These are phyloP conservation scores for Syzygium jambos DNA, from an alignment of 345 rosid genomes.

Conservation along the genomic window DNA sequence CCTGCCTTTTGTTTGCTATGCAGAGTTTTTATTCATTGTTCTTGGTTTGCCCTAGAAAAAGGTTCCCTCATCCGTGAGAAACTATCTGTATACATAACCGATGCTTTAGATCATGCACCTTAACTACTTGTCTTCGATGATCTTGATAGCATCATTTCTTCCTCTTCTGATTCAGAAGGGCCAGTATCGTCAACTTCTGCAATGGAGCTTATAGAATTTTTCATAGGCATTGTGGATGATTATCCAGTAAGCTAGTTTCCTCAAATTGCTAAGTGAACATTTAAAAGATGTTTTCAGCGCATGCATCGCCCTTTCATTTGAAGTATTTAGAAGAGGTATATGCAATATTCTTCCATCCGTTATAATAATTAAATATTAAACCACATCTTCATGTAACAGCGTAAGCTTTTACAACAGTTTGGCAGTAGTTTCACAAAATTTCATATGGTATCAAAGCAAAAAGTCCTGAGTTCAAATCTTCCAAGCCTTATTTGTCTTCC, in stretches of 20 bases:
- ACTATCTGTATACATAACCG: conserved; percentile 59
- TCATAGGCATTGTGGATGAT: conserved; percentile 72
- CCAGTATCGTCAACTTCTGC: conserved; percentile 50
- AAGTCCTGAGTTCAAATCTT: too few relatives aligned
- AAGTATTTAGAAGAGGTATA: neutral
- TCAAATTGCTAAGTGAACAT: neutral
- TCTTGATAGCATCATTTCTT: conserved; percentile 76
- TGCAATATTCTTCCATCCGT: neutral
- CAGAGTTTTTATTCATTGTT: conserved; percentile 74
- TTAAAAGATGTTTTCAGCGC: neutral
- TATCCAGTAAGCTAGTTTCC: conserved; percentile 50
- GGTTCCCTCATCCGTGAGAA: conserved; percentile 51
- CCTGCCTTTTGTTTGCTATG: conserved; percentile 3
- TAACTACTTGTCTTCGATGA: conserved; percentile 84
- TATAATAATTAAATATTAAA: too few relatives aligned
- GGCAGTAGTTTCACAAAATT: too few relatives aligned
- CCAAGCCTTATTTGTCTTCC: too few relatives aligned
- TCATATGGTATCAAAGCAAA: too few relatives aligned
- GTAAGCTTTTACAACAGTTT: too few relatives aligned
- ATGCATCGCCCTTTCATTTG: neutral
- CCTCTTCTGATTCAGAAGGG: conserved; percentile 68
- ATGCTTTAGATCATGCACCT: conserved; percentile 87
- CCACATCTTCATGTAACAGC: too few relatives aligned
- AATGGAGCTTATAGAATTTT: conserved; percentile 56
- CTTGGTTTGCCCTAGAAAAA: conserved; percentile 70